Base-by-base conservation (phyloP, 352 stramenopile genomes). In the Achlya hypogyna region DNA sequence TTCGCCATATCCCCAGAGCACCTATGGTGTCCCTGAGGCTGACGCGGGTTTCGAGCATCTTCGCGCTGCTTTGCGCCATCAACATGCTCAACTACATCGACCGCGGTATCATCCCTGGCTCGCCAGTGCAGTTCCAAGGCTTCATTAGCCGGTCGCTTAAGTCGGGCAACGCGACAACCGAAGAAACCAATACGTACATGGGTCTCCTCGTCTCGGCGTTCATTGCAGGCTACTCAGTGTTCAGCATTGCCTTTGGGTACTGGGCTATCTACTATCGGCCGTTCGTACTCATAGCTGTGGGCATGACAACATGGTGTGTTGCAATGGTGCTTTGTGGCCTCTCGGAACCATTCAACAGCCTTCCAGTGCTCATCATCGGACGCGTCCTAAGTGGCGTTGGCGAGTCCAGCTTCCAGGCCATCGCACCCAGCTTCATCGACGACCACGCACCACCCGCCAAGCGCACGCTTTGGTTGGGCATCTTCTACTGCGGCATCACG, bases 41-140 rank as follows among this genome's bases (percentile, higher is more conserved):
- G 42, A 68, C 49, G 12, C 58, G 12, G 14, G 29, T 28, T 42
- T 5, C 70, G 71, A 77, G 75, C 71, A 77, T 88, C 58, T 92
- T 96, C 67, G 74, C 93, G 58, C 71, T 96, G 69, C 75, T 96
- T 18, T 93, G 82, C 65, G 71, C 78, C 40, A 93, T 94, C 72
- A 98, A 98, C 72, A 74, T 98, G 35, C 74, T 97, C 64, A 98
- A 97, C 74, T 98, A 97, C 76, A 74, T 97, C 53, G 93, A 98
- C 78, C 88, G 94, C 28, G 89, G 91, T 32, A 98, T 98, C 67
- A 98, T 98, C 63, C 88, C 95, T 0, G 95, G 95, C 12, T 88
- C 91, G 0, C 86, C 87, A 12, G 75, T 95, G 64, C 86, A 96
- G 69, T 97, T 98, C 71, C 83, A 95, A 65, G 79, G 77, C 43